Conservation (phyloP, 495 filamentous ascomycete species). For the Penicillium desertorum region DNA sequence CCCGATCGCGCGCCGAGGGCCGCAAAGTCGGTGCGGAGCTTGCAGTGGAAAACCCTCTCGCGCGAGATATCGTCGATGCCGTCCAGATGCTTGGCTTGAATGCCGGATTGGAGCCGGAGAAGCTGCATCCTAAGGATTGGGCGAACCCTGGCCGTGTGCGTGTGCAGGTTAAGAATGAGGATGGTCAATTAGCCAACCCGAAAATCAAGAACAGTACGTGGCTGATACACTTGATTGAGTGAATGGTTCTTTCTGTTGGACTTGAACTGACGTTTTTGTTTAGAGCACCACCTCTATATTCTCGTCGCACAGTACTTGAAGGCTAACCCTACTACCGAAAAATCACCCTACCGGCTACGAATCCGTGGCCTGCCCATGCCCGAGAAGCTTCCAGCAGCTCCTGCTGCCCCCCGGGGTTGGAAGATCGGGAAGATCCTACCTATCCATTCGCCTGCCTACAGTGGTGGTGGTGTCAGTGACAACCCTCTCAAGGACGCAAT, state of each 20-base stretch:
- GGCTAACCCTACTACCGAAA: constrained; percentile 70
- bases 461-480: constrained; percentile 91
- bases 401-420: constrained; percentile 85
- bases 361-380: constrained; percentile 67
- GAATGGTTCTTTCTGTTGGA: neutral
- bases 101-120: constrained; percentile 84
- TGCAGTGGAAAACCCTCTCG: constrained; percentile 83
- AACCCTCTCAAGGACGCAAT: constrained; percentile 98
- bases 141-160: constrained; percentile 90
- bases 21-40: constrained; percentile 68
- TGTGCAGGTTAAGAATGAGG: constrained; percentile 64
- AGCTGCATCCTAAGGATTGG: constrained; percentile 96
- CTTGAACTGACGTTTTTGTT: neutral
- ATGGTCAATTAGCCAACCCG: constrained; percentile 45
- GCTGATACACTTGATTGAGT: neutral
- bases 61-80: constrained; percentile 84
- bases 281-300: constrained; percentile 82
- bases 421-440: constrained; percentile 84
- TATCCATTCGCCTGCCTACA: constrained; percentile 82
- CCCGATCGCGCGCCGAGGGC: constrained; percentile 71
- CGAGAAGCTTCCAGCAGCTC: constrained; percentile 63
- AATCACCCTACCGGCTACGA: constrained; percentile 62
- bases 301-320: constrained; percentile 72
- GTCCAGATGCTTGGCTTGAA: constrained; percentile 69
- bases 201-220: constrained; percentile 74